These are phyloP conservation scores for Pseudocercospora fuligena DNA, from an alignment of 2,329 filamentous ascomycete genomes.

Conservation along the genomic window DNA sequence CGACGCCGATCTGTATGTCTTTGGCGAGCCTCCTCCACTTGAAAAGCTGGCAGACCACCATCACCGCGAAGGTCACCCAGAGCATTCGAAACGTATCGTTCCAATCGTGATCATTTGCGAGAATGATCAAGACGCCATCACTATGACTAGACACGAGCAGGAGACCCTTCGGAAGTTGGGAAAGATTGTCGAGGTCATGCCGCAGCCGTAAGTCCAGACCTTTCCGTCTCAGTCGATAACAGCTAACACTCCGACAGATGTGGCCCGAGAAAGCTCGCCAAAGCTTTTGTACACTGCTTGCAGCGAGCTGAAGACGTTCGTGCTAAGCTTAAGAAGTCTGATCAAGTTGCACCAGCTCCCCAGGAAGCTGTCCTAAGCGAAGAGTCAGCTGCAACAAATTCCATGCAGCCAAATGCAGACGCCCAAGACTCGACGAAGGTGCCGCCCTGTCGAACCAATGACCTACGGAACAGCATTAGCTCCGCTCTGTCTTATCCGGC, in stretches of 20 bases:
- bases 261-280: slow-evolving; percentile 48
- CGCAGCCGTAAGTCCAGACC: slow-evolving; percentile 34
- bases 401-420: not conserved
- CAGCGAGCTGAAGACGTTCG: slow-evolving; percentile 28
- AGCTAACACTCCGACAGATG: slow-evolving; percentile 33
- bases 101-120: slow-evolving; percentile 45
- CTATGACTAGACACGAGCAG: slow-evolving; percentile 29
- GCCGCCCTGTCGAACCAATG: not conserved
- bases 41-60: slow-evolving; percentile 28
- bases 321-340: not conserved
- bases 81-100: slow-evolving; percentile 14
- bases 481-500: slow-evolving; percentile 17
- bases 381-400: not conserved
- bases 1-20: slow-evolving; percentile 33
- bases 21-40: slow-evolving; percentile 32
- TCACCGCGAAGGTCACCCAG: slow-evolving; percentile 7
- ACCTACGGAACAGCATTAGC: slow-evolving; percentile 18
- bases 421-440: not conserved
- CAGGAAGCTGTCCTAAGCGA: not conserved
- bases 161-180: slow-evolving; percentile 27
- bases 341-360: not conserved
- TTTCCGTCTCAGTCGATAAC: not conserved
- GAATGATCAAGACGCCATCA: slow-evolving; percentile 39
- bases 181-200: slow-evolving; percentile 41
- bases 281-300: slow-evolving; percentile 41